A percentile compares a stretch with the other conserved stretches of the same genome.
Conservation (phyloP, 106 monocot genomes). For the Dendrobium nobile region DNA sequence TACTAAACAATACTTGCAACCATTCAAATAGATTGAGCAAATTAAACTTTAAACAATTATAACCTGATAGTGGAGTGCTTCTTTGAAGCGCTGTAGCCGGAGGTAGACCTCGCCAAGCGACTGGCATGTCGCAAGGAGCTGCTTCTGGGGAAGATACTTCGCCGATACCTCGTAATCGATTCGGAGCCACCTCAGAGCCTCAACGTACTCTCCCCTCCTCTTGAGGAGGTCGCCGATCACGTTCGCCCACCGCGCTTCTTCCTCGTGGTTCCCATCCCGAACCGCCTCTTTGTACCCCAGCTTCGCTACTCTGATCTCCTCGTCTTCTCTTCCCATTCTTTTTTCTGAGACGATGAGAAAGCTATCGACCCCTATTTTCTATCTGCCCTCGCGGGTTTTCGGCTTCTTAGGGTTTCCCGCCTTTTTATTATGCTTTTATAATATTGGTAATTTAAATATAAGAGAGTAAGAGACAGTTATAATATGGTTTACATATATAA, state of each 20-base stretch:
- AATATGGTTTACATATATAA: no score
- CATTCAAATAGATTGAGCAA: background rate
- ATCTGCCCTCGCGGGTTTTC: background rate
- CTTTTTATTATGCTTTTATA: no score
- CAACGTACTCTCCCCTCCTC: conserved; percentile 71
- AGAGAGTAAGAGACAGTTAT: no score
- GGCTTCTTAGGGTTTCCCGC: no score
- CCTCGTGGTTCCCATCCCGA: conserved; percentile 67
- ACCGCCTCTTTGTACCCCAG: conserved; percentile 47
- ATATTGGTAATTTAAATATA: no score
- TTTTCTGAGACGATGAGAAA: background rate
- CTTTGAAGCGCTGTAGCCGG: conserved; percentile 52
- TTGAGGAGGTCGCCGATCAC: conserved; percentile 77
- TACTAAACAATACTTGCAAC: background rate
- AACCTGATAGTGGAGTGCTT: conserved; percentile 78
- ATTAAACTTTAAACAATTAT: background rate
- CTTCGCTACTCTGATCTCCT: conserved; percentile 65
- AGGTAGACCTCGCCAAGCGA: conserved; percentile 84
- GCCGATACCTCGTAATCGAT: conserved; percentile 73
- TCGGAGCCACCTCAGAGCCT: conserved; percentile 83
- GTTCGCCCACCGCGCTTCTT: conserved; percentile 87
- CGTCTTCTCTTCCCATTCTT: conserved; percentile 41
- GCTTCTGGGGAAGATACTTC: conserved; percentile 73
- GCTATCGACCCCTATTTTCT: background rate
- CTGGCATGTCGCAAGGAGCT: conserved; percentile 92